Base-by-base conservation (phyloP, 495 filamentous ascomycete species). In the Lasiosphaeria miniovina region DNA sequence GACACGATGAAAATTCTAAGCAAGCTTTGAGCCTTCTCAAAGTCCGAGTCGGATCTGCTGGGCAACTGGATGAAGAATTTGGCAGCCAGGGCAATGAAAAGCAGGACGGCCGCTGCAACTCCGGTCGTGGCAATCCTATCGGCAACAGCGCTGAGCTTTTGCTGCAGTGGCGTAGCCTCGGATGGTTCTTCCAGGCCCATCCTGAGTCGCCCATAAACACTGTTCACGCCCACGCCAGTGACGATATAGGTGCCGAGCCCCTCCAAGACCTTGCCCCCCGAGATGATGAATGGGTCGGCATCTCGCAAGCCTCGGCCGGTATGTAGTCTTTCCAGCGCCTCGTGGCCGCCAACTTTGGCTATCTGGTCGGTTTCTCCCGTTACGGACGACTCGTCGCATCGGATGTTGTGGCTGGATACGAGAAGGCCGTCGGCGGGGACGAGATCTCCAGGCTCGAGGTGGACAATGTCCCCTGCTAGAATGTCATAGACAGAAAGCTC, bases 401-500 rank as follows among this genome's bases (percentile, higher is more conserved):
- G 89, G 51, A 91, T 66, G 68, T 88, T 85, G 68, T 90, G 85
- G 9, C 88, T 86, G 9, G 78, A 77, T 59, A 93, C 88, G 56
- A 88, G 83, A 54, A 93, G 80, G n/a, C 89, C 89, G 66, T 93
- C 89, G 0, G 88, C 89, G 0, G 89, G 88, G 57, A 96, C 82
- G 67, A 96, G 80, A 67, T 97, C 91, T 59, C 93, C 93, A n/a
- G 91, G 87, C 69, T 95, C 90, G 34, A 96, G 71, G 61, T 88
- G 83, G 61, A 96, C 80, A 17, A 97, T 81, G 68, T 96, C 93
- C 41, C 93, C 93, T 15, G 89, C 92, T 5, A 92, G 77, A 38
- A 97, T 71, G 63, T 95, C 89, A 66, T 88, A 83, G 38, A 96
- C 82, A 1, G 88, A 91, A 36, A 97, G 86, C 72, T 91, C 88